Evolutionary conservation across 1,284 basidiomycete species (phyloP), one percentile per base, ranked within the genome.

Genomic region (Melampsora larici-populina): DNA sequence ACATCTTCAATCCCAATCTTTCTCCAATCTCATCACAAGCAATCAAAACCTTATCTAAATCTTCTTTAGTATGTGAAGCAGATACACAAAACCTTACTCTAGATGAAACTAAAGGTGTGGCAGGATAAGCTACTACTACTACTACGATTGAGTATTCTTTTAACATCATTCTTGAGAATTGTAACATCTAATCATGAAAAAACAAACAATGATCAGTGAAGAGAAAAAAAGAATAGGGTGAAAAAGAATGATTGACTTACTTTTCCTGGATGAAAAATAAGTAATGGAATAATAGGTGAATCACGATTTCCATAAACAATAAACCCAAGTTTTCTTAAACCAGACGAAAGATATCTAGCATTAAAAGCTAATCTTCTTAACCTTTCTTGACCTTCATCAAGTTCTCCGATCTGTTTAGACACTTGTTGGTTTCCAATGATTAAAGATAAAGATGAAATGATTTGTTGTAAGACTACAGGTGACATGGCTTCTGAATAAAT

Each of bases 51-150:
- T 87, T 86, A 85, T 99, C 96, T 74, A 99, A 89, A 82, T 99
- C 97, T 82, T 94, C 90, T 87, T 99, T 99, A 78, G 96, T 98
- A 86, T 99, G 96, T 73, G 93, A 87, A 5, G 96, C 92, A 77
- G 92, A 94, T 29, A 98, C 87, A 84, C 97, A 99, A 87, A 98
- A 98, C 81, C 96, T 88, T 55, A 96, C 94, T 29, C 97, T 89
- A 63, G 90, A 89, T 1, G 92, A 93, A 79, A 95, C 90, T 67
- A 99, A 89, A 11, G 94, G 91, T 29, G 95, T 97, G 0, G 94
- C 94, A 4, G 94, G 94, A 80, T 82, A 83, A 40, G 82, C 81
- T 8, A 83, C 82, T 13, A 83, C 80, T 11, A 83, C 83, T 1
- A 83, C 82, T 8, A 83, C 81, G 62, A 82, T 81, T 58, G 81